These are phyloP conservation scores for Besnoitia besnoiti DNA, from an alignment of 169 alveolate species.

Conservation along the genomic window DNA sequence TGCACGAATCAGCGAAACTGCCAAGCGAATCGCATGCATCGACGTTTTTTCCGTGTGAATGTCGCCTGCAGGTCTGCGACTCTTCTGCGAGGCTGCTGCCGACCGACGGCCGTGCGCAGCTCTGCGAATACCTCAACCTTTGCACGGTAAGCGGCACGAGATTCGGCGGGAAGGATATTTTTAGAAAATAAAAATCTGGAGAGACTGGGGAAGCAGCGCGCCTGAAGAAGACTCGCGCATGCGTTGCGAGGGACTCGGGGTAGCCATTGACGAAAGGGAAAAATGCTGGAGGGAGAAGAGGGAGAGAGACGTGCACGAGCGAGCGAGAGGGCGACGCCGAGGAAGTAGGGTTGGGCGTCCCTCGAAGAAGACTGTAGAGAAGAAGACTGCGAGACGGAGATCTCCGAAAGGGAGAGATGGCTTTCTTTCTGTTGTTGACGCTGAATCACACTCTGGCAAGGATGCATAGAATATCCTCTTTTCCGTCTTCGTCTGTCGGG, in stretches of 20 bases:
- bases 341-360: not conserved
- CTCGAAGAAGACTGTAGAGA: not conserved
- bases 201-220: not conserved
- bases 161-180: not conserved
- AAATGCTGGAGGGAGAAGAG: not conserved
- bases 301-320: not conserved
- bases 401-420: not conserved
- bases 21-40: not conserved
- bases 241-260: too few relatives aligned
- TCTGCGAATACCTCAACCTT: conserved; percentile 78
- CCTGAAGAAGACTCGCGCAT: not conserved
- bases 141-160: conserved; percentile 50
- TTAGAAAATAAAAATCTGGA: not conserved
- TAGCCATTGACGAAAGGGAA: too few relatives aligned
- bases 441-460: too few relatives aligned
- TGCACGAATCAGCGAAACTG: too few relatives aligned
- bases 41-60: not conserved
- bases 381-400: not conserved
- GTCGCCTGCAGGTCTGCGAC: conserved; percentile 1
- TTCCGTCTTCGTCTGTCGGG: not conserved
- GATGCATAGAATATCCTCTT: too few relatives aligned
- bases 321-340: not conserved
- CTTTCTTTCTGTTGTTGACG: too few relatives aligned
- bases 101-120: conserved; percentile 78
- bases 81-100: conserved; percentile 78